Conservation (phyloP, 2,329 filamentous ascomycete genomes). For the Paraphaeosphaeria minitans region DNA sequence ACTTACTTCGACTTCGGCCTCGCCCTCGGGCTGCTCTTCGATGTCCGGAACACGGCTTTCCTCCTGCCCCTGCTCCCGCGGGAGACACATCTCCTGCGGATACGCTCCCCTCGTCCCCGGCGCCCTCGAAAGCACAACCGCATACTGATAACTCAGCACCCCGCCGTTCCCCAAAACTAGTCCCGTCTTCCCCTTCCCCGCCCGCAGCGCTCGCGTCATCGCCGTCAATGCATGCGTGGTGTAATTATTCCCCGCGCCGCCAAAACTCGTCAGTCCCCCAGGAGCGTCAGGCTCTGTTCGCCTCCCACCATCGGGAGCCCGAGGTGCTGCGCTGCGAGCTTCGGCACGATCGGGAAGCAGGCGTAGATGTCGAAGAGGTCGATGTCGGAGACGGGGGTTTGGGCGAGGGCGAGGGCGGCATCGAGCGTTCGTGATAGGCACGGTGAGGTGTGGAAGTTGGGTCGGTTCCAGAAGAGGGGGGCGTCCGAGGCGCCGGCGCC, state of each 20-base stretch:
- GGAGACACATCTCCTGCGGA: constrained; percentile 54
- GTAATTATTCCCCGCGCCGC: constrained; percentile 74
- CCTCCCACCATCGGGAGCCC: constrained; percentile 54
- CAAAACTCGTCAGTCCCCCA: constrained; percentile 72
- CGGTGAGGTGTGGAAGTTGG: constrained; percentile 63
- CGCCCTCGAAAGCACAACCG: constrained; percentile 60
- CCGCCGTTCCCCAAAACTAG: constrained; percentile 70
- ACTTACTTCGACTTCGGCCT: constrained; percentile 60
- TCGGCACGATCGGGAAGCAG: constrained; percentile 73
- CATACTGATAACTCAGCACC: constrained; percentile 68
- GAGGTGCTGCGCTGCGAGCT: constrained; percentile 66
- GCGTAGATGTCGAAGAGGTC: constrained; percentile 70
- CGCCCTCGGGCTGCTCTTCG: constrained; percentile 53
- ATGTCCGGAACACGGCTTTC: constrained; percentile 49
- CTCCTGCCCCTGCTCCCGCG: constrained; percentile 47
- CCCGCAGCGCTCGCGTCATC: constrained; percentile 55
- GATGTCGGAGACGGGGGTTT: constrained; percentile 57
- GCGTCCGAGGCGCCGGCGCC: constrained; percentile 67
- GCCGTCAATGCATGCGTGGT: constrained; percentile 63
- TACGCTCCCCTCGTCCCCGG: constrained; percentile 53
- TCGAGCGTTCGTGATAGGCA: constrained; percentile 64
- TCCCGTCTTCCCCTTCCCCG: constrained; percentile 54
- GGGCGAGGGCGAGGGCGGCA: constrained; percentile 56
- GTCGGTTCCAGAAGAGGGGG: constrained; percentile 66
- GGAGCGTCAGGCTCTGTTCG: constrained; percentile 61